A percentile compares a stretch with the other conserved stretches of the same genome.
These are phyloP conservation scores for Amylocystis lapponica DNA, from an alignment of 768 basidiomycete genomes.

Conservation along the genomic window DNA sequence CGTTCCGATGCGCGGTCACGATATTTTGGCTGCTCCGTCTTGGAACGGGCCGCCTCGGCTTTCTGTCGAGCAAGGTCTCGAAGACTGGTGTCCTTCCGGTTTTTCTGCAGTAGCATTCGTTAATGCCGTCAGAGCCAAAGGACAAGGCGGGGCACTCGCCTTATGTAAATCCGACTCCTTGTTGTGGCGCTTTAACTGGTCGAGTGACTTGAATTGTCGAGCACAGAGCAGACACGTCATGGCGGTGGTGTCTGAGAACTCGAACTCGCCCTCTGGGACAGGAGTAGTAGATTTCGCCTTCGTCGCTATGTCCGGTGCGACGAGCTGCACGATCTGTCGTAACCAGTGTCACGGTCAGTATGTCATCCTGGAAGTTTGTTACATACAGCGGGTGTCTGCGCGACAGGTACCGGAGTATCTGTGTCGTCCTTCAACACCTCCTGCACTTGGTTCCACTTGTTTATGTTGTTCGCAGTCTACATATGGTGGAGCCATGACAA, in stretches of 20 bases:
- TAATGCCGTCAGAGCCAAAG: too few relatives aligned
- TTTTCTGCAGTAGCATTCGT: slow-evolving; percentile 55
- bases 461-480: slow-evolving; percentile 85
- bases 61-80: slow-evolving; percentile 75
- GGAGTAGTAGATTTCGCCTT: slow-evolving; percentile 30
- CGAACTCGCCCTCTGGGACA: slow-evolving; percentile 59
- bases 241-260: slow-evolving; percentile 71
- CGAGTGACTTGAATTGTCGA: slow-evolving; percentile 84
- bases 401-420: slow-evolving; percentile 10
- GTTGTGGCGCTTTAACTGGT: slow-evolving; percentile 85
- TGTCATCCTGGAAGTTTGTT: too few relatives aligned
- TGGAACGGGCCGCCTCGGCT: slow-evolving; percentile 34
- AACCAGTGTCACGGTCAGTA: too few relatives aligned
- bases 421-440: slow-evolving; percentile 56
- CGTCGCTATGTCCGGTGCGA: neutral
- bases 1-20: slow-evolving; percentile 94
- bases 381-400: slow-evolving; percentile 3
- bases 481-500: too few relatives aligned
- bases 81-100: slow-evolving; percentile 66
- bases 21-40: slow-evolving; percentile 69
- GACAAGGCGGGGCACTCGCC: slow-evolving; percentile 40
- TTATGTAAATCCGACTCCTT: slow-evolving; percentile 95
- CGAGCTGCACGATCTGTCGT: too few relatives aligned
- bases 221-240: slow-evolving; percentile 88
- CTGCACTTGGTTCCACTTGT: slow-evolving; percentile 96